A percentile compares a stretch with the other conserved stretches of the same genome.
Evolutionary conservation across 2,329 filamentous ascomycete genomes (phyloP).

Genomic region (Sclerotiophoma versabilis): DNA sequence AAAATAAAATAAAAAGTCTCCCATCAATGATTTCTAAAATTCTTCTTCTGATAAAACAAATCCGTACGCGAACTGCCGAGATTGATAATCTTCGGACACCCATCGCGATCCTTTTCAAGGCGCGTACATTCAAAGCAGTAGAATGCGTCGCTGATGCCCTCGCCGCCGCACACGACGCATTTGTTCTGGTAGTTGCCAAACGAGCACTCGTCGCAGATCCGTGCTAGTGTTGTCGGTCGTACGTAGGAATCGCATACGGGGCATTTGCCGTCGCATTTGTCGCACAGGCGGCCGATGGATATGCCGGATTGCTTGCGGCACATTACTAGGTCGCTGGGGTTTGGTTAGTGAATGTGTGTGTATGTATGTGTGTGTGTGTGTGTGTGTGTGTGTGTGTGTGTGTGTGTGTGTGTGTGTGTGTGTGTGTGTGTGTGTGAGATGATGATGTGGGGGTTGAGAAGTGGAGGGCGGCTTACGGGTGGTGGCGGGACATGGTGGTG

Average conservation of each 20-base stretch:
- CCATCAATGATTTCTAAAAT: conserved; percentile 68
- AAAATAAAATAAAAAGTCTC: too few relatives aligned
- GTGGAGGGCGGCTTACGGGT: conserved; percentile 69
- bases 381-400: too few relatives aligned
- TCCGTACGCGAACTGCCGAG: conserved; percentile 94
- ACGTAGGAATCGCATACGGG: conserved; percentile 99
- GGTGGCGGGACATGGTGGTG: conserved; percentile 83
- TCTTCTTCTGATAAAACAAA: conserved; percentile 80
- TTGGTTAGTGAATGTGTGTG: conserved; percentile 35
- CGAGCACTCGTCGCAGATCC: conserved; percentile 99
- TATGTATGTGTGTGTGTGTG: too few relatives aligned
- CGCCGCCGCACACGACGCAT: conserved; percentile 97
- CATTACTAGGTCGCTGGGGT: conserved; percentile 88
- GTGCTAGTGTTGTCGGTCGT: conserved; percentile 92
- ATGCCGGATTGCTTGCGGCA: conserved; percentile 99
- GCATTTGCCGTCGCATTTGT: conserved; percentile 99
- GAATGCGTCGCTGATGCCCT: conserved; percentile 97
- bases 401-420: too few relatives aligned
- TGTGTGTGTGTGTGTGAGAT: too few relatives aligned
- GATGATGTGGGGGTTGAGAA: conserved; percentile 3
- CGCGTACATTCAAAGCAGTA: conserved; percentile 99
- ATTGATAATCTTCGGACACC: conserved; percentile 99
- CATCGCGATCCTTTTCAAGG: conserved; percentile 94
- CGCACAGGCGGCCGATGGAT: conserved; percentile 96
- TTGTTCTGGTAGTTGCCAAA: conserved; percentile 99